A percentile compares a stretch with the other conserved stretches of the same genome.
Evolutionary conservation across 2,329 filamentous ascomycete genomes (phyloP).

Genomic region (Myotisia sp.): DNA sequence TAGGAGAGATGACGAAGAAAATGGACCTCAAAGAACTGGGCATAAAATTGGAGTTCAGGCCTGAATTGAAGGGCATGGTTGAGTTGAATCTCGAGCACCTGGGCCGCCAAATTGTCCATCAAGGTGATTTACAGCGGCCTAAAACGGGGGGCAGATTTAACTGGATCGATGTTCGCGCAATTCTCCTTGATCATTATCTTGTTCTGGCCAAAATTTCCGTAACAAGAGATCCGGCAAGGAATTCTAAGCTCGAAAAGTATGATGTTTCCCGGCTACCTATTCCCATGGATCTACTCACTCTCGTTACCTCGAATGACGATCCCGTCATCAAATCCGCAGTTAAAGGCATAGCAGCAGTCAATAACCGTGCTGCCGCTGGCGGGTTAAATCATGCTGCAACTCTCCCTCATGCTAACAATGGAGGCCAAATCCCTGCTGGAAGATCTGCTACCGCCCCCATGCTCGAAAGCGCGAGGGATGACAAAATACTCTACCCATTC

Average conservation of each 20-base stretch:
- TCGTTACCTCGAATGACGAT: conserved; percentile 87
- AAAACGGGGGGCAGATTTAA: conserved; percentile 79
- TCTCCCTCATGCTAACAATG: conserved; percentile 47
- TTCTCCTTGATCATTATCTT: conserved; percentile 93
- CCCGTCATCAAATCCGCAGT: conserved; percentile 66
- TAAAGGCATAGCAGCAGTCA: conserved; percentile 52
- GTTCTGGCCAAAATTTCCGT: conserved; percentile 72
- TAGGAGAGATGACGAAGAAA: conserved; percentile 83
- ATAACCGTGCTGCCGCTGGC: conserved; percentile 36
- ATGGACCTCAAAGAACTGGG: conserved; percentile 76
- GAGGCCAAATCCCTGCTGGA: conserved; percentile 21
- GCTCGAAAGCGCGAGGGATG: conserved; percentile 49
- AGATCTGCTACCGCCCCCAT: conserved; percentile 35
- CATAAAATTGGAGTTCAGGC: conserved; percentile 67
- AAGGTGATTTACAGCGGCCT: conserved; percentile 78
- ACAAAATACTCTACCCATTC: conserved; percentile 85
- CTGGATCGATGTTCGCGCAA: conserved; percentile 85
- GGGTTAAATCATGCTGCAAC: conserved; percentile 54
- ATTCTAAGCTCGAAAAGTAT: conserved; percentile 65
- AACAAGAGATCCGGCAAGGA: conserved; percentile 51
- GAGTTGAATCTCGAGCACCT: conserved; percentile 83
- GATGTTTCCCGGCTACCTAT: conserved; percentile 93
- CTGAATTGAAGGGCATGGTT: conserved; percentile 69
- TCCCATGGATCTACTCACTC: conserved; percentile 84
- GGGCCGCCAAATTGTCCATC: conserved; percentile 76